These are phyloP conservation scores for Starmerella gropengiesseri DNA, from an alignment of 805 yeast species.

Conservation along the genomic window DNA sequence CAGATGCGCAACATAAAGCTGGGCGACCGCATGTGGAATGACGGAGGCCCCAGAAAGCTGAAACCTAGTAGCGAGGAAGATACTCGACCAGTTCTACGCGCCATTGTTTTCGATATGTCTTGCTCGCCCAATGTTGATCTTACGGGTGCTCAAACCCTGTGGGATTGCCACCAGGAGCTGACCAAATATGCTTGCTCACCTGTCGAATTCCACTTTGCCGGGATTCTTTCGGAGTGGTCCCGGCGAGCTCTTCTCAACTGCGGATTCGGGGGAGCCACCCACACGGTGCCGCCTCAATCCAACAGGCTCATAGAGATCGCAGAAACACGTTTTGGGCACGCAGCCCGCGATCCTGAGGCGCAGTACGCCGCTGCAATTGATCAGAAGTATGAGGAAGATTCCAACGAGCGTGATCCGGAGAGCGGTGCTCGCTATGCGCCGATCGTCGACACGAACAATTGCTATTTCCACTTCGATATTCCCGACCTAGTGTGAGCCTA, in stretches of 20 bases:
- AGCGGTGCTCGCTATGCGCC: conserved; percentile 34
- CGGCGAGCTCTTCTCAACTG: conserved; percentile 67
- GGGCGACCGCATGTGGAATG: conserved; percentile 81
- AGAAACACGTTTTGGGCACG: background rate
- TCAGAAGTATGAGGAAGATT: conserved; percentile 7
- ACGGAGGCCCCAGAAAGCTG: conserved; percentile 51
- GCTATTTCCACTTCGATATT: conserved; percentile 69
- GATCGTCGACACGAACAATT: conserved; percentile 53
- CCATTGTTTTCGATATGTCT: conserved; percentile 73
- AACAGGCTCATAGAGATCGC: conserved; percentile 16
- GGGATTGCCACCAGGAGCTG: conserved; percentile 63
- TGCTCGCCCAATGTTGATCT: conserved; percentile 66
- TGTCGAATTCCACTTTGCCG: conserved; percentile 82
- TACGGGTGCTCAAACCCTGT: conserved; percentile 66
- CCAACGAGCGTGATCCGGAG: background rate
- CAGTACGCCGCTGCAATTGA: conserved; percentile 1
- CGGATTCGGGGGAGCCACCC: conserved; percentile 33
- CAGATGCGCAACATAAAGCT: conserved; percentile 26
- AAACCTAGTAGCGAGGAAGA: conserved; percentile 32
- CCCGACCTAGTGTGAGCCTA: conserved; percentile 36
- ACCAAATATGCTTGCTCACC: conserved; percentile 67
- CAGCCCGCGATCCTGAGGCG: conserved; percentile 4
- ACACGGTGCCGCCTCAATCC: conserved; percentile 20
- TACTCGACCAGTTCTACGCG: conserved; percentile 53
- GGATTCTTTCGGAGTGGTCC: conserved; percentile 78